These are phyloP conservation scores for Komagataella populi DNA, from an alignment of 805 yeast species.

Conservation along the genomic window DNA sequence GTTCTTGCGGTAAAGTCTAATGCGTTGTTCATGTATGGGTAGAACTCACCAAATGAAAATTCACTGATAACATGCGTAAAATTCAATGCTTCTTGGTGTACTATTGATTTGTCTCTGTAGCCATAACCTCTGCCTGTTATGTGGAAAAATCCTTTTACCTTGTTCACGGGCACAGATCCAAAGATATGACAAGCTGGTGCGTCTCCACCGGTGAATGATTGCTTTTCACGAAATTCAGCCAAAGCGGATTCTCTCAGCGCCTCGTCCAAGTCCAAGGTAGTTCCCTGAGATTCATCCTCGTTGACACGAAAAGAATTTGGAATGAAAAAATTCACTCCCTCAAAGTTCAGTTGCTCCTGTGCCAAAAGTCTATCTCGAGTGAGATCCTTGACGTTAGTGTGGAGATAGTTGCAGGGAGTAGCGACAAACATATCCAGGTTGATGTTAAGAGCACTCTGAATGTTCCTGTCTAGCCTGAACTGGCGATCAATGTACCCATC, in stretches of 20 bases:
- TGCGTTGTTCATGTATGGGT: slow-evolving; percentile 80
- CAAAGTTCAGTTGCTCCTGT: slow-evolving; percentile 57
- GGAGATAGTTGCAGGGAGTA: slow-evolving; percentile 70
- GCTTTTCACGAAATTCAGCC: slow-evolving; percentile 43
- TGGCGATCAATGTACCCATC: slow-evolving; percentile 75
- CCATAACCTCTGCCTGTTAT: slow-evolving; percentile 70
- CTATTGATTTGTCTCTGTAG: slow-evolving; percentile 33
- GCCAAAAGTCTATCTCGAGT: slow-evolving; percentile 74
- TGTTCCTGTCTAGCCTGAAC: slow-evolving; percentile 55
- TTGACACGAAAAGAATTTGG: slow-evolving; percentile 37
- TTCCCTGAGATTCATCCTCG: slow-evolving; percentile 14
- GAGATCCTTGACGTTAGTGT: slow-evolving; percentile 63
- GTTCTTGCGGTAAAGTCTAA: slow-evolving; percentile 60
- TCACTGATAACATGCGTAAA: slow-evolving; percentile 80
- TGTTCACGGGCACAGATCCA: slow-evolving; percentile 74
- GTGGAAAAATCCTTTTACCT: slow-evolving; percentile 76
- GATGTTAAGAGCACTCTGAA: slow-evolving; percentile 45
- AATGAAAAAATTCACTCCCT: slow-evolving; percentile 44
- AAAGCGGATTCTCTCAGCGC: slow-evolving; percentile 51
- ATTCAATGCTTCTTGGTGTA: slow-evolving; percentile 41
- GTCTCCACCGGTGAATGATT: slow-evolving; percentile 30
- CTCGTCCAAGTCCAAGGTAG: slow-evolving; percentile 52
- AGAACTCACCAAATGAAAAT: slow-evolving; percentile 82
- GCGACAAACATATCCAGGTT: slow-evolving; percentile 73
- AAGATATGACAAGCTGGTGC: slow-evolving; percentile 78